phyloP scores from a whole-genome alignment of 768 basidiomycete genomes.

The Pleurotus ostreatus region DNA sequence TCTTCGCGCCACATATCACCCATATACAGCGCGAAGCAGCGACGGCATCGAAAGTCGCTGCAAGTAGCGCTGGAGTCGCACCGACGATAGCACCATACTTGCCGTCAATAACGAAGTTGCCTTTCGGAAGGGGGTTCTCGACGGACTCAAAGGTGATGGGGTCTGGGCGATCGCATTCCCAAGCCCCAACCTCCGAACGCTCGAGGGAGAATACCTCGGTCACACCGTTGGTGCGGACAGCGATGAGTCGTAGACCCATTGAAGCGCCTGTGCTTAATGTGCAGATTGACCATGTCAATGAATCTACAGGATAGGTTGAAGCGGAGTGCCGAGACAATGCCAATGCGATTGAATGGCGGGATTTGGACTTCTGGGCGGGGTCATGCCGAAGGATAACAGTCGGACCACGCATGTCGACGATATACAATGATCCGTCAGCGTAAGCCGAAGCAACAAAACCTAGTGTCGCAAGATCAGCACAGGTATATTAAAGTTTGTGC shows the following conservation, averaged over 20 bases:
- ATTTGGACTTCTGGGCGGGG: conserved; percentile 34
- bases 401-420: conserved; percentile 77
- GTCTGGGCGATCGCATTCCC: conserved; percentile 32
- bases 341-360: conserved; percentile 28
- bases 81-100: conserved; percentile 37
- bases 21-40: conserved; percentile 28
- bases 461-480: conserved; percentile 20
- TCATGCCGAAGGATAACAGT: conserved; percentile 53
- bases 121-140: conserved; percentile 39
- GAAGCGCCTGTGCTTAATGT: conserved; percentile 46
- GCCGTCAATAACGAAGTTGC: conserved; percentile 51
- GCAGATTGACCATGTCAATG: conserved; percentile 66
- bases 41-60: conserved; percentile 13
- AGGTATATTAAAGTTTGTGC: not conserved
- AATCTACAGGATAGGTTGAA: conserved; percentile 41
- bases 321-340: conserved; percentile 28
- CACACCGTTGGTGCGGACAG: conserved; percentile 51
- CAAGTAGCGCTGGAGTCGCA: not conserved
- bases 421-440: conserved; percentile 48
- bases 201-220: conserved; percentile 54
- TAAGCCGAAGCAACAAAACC: conserved; percentile 80
- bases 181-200: conserved; percentile 28
- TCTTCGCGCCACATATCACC: conserved; percentile 52
- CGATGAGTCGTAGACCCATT: conserved; percentile 56
- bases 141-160: conserved; percentile 34